Base-by-base conservation (phyloP, 1,139 yeast genomes). In the Spathaspora sp. region DNA sequence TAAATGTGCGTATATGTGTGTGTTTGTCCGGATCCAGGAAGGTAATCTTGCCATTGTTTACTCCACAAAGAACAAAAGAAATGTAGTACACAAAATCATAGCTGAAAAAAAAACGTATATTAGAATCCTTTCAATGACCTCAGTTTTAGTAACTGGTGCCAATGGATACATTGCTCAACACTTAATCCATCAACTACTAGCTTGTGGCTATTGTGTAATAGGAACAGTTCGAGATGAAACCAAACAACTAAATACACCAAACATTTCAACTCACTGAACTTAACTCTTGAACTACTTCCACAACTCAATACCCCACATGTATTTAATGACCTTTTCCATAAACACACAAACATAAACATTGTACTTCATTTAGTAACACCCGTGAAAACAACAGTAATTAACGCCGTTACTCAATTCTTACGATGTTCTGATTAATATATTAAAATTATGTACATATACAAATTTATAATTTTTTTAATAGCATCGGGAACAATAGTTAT, bases 221-320 rank as follows among this genome's bases (percentile, higher is more conserved):
- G 87, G 86, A 7, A 74, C 85, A 1, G 88, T 80, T 2, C 70
- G 89, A 58, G 67, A 80, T 1, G 67, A 68, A 41, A 67, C 58
- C 1, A 79, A 79, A 58, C 85, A 82, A 10, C 75, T 18, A 55
- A 61, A 4, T 56, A 76, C 48, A 56, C 64, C 50, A 53, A 63
- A 34, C 65, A 64, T 53, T 70, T 72, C 46, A 59, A 59, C 43
- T 68, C 63, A 39, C 52, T 57, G 15, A 61, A 67, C 20, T 64
- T 80, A 50, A 49, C 65, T 34, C 72, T 72, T 53, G 85, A 68
- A 48, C 59, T 80, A 26, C 85, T 83, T n/a, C 85, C 81, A 50
- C 72, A 83, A 49, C 65, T 68, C 7, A 64, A 61, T 3, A 60
- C 59, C 4, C 67, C 63, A 4, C 69, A 67, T 37, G 82, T 85